A percentile compares a stretch with the other conserved stretches of the same genome.
Conservation (phyloP, 768 basidiomycete species). For the Pilatotrama ljubarskyi region DNA sequence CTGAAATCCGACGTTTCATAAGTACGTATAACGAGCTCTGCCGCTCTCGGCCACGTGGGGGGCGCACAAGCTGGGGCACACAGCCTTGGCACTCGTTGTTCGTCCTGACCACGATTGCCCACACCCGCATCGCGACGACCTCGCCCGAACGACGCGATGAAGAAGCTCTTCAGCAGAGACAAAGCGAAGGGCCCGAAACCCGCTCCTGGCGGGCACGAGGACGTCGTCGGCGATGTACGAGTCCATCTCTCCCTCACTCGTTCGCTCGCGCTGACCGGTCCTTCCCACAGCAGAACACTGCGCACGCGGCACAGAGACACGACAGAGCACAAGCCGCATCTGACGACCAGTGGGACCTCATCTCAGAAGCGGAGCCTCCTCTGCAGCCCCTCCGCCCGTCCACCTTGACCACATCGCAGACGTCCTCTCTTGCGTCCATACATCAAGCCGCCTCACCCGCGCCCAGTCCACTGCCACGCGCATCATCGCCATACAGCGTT, state of each 20-base stretch:
- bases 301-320: constrained; percentile 14
- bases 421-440: constrained; percentile 12
- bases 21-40: constrained; percentile 13
- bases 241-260: constrained; percentile 12
- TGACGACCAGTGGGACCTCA: constrained; percentile 31
- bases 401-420: constrained; percentile 10
- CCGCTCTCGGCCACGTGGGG: constrained; percentile 22
- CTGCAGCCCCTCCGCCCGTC: constrained; percentile 13
- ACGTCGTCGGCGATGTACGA: constrained; percentile 32
- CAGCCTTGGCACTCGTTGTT: constrained; percentile 18
- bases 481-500: constrained; percentile 11
- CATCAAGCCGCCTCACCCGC: constrained; percentile 13
- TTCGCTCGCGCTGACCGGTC: constrained; percentile 1
- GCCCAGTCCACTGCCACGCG: constrained; percentile 16
- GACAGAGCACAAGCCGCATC: constrained; percentile 20
- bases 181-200: constrained; percentile 43
- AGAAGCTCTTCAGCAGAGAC: constrained; percentile 57
- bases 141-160: constrained; percentile 40
- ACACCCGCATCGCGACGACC: constrained; percentile 6
- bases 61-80: constrained; percentile 20
- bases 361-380: constrained; percentile 22
- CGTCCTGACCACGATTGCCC: constrained; percentile 15
- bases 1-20: constrained; percentile 9
- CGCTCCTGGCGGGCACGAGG: constrained; percentile 30
- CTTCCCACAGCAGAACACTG: constrained; percentile 16